Base-by-base conservation (phyloP, 345 rosid species). In the Murraya koenigii region DNA sequence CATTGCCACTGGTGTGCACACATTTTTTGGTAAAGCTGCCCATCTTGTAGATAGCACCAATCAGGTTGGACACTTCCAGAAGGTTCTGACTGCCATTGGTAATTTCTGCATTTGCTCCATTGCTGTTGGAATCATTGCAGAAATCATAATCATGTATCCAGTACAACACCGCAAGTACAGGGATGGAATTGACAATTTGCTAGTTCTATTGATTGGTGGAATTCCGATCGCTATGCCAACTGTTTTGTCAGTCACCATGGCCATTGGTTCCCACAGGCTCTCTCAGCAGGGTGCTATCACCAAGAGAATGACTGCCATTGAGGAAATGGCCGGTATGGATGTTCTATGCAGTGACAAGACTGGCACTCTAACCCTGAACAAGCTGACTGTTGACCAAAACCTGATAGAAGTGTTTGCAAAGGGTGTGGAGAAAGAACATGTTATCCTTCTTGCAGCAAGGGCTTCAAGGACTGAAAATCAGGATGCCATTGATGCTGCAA, bases 301-400 rank as follows among this genome's bases (percentile, higher is more conserved):
- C 25, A 95, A 93, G 90, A 90, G 97, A 83, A 95, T 93, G 97
- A 95, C 98, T 30, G 97, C 98, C 72, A 93, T 93, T 44, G 97
- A 95, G 76, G 98, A 93, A 82, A 90, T 95, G 97, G 98, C 97
- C 0, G 95, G 95, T 66, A 95, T 95, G 97, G 98, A 95, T 86
- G 97, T 95, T 60, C 87, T 95, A 0, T 95, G 95, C 85, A 86
- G 97, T 81, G 98, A 95, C 81, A 95, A 95, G 83, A 95, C 98
- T 14, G 97, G 98, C 7, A 93, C 97, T 74, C 78, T 95, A 15
- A 95, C 97, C 44, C 77, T 95, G 76, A 95, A 95, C 82, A 95
- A 89, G 87, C 92, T 95, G 58, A 79, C 79, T 23, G 98, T 95
- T 60, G 98, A 95, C 82, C 90, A 74, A 78, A 90, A 58, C 81